Conservation (phyloP, 176 grass and related monocot species). For the Avena insularis region DNA sequence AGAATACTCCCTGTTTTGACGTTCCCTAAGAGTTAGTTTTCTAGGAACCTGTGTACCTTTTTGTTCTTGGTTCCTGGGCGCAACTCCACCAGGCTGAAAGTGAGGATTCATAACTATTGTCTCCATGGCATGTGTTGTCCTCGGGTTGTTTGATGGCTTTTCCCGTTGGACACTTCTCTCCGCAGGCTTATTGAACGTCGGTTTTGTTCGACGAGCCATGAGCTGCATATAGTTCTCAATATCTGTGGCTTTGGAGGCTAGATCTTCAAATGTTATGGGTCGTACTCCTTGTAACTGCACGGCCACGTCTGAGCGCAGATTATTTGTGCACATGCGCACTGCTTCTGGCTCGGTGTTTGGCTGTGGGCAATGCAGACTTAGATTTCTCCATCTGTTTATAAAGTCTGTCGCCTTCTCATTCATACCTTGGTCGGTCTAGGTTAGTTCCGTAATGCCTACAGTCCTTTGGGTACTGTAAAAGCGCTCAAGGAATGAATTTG, state of each 20-base stretch:
- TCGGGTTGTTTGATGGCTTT: not conserved
- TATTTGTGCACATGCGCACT: not conserved
- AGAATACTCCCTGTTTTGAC: no score
- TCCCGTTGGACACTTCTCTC: not conserved
- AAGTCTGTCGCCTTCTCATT: not conserved
- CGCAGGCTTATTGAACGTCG: not conserved
- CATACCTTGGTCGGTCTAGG: not conserved
- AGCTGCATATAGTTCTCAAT: not conserved
- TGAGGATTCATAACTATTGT: rapidly evolving
- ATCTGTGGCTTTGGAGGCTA: not conserved
- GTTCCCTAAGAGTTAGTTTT: no score
- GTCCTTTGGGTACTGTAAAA: not conserved
- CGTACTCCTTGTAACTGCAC: not conserved
- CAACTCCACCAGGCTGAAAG: rapidly evolving
- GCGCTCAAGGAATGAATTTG: not conserved
- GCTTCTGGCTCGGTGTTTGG: not conserved
- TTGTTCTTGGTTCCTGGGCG: not conserved
- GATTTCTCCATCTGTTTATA: conserved; percentile 8
- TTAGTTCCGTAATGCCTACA: not conserved
- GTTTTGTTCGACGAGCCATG: not conserved
- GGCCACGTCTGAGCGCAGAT: not conserved
- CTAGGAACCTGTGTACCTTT: rapidly evolving
- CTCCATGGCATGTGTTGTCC: not conserved
- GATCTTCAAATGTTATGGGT: not conserved
- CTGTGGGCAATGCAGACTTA: not conserved